phyloP scores from a whole-genome alignment of 2,329 filamentous ascomycete genomes.

The Biscogniauxia sp. region DNA sequence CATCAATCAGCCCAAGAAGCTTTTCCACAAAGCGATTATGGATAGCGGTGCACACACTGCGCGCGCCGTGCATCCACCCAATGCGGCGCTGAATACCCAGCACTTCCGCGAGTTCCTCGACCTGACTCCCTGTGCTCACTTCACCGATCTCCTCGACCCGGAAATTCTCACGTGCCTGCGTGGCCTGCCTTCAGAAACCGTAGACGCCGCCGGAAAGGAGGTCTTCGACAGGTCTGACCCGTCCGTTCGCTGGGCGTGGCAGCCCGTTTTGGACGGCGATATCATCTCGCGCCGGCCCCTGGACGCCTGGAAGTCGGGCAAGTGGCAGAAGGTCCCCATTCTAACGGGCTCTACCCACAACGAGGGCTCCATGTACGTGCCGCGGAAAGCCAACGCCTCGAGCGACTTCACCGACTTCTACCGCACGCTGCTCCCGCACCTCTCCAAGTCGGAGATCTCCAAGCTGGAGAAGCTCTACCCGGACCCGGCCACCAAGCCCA shows the following conservation, averaged over 20 bases:
- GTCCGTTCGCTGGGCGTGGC: slow-evolving; percentile 33
- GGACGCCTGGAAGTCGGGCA: slow-evolving; percentile 33
- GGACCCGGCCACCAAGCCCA: slow-evolving; percentile 3
- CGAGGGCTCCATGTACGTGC: slow-evolving; percentile 32
- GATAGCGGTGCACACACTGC: slow-evolving; percentile 33
- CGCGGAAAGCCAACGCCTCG: slow-evolving; percentile 5
- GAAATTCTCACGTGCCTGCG: slow-evolving; percentile 29
- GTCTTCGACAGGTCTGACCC: slow-evolving; percentile 29
- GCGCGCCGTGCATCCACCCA: slow-evolving; percentile 27
- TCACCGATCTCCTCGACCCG: slow-evolving; percentile 22
- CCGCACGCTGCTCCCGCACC: slow-evolving; percentile 24
- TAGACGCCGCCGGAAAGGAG: slow-evolving; percentile 28
- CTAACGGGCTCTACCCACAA: slow-evolving; percentile 31
- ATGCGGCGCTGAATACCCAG: slow-evolving; percentile 25
- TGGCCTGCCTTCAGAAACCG: slow-evolving; percentile 21
- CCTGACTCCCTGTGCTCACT: slow-evolving; percentile 27
- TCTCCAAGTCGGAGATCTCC: background rate
- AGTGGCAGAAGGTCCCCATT: slow-evolving; percentile 32
- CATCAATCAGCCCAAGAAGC: slow-evolving; percentile 29
- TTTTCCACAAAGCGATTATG: slow-evolving; percentile 34
- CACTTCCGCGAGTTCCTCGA: slow-evolving; percentile 32
- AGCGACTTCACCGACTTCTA: slow-evolving; percentile 29
- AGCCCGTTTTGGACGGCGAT: slow-evolving; percentile 31
- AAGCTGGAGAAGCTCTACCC: slow-evolving; percentile 6
- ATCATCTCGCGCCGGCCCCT: slow-evolving; percentile 31